Conservation (phyloP, 768 basidiomycete species). For the Trametes meyenii region DNA sequence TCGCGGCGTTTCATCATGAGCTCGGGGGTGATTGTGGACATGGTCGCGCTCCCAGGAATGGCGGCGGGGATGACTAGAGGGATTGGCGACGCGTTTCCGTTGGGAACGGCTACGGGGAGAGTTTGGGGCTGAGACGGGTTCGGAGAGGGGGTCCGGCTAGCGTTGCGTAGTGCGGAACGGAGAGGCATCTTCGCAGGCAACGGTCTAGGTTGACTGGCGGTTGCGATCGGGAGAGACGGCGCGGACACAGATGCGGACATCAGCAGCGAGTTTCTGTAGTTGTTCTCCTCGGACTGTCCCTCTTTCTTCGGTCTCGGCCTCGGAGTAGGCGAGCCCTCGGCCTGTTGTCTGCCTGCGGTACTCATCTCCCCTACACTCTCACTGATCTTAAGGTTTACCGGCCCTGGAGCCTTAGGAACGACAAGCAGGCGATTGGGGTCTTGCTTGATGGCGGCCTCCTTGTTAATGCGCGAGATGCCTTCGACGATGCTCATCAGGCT, state of each 20-base stretch:
- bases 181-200: slow-evolving; percentile 52
- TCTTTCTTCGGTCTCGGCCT: slow-evolving; percentile 3
- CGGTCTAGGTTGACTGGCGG: slow-evolving; percentile 15
- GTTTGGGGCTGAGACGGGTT: slow-evolving; percentile 17
- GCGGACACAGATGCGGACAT: slow-evolving; percentile 24
- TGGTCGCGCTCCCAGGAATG: background rate
- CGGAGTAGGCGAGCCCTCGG: background rate
- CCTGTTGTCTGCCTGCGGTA: background rate
- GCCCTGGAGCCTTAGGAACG: slow-evolving; percentile 51
- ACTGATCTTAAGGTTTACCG: slow-evolving; percentile 33
- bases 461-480: slow-evolving; percentile 50
- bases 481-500: slow-evolving; percentile 75
- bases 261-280: slow-evolving; percentile 17
- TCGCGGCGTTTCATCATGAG: slow-evolving; percentile 15
- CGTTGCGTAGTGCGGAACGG: slow-evolving; percentile 61
- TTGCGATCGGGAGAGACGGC: slow-evolving; percentile 18
- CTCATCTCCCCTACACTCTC: slow-evolving; percentile 3
- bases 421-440: slow-evolving; percentile 39
- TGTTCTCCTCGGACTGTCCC: slow-evolving; percentile 1
- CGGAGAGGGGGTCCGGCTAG: slow-evolving; percentile 34
- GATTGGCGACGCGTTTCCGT: background rate
- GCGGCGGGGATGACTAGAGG: too few relatives aligned
- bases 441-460: slow-evolving; percentile 31
- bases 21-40: background rate
- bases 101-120: slow-evolving; percentile 10